These are phyloP conservation scores for Penicillium goetzii DNA, from an alignment of 495 filamentous ascomycete species.

Conservation along the genomic window DNA sequence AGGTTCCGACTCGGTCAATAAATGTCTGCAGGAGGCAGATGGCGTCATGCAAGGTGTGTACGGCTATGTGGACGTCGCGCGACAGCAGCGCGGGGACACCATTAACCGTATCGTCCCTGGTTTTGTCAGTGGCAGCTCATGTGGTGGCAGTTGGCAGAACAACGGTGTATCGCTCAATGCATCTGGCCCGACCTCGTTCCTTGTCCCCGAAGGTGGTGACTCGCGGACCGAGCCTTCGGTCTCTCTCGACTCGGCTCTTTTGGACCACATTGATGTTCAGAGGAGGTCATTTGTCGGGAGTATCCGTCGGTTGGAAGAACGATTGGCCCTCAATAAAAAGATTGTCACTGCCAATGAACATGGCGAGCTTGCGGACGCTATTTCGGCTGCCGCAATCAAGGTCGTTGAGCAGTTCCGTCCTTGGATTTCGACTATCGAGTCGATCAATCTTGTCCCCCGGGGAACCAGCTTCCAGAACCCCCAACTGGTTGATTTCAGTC, in stretches of 20 bases:
- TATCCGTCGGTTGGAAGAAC: slow-evolving; percentile 84
- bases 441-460: slow-evolving; percentile 77
- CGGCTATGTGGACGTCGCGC: slow-evolving; percentile 92
- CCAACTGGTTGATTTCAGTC: slow-evolving; percentile 82
- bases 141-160: slow-evolving; percentile 91
- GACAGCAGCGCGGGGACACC: slow-evolving; percentile 85
- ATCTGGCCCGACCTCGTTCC: slow-evolving; percentile 73
- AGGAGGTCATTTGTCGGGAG: slow-evolving; percentile 77
- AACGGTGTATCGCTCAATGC: slow-evolving; percentile 75
- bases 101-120: slow-evolving; percentile 90
- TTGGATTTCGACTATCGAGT: slow-evolving; percentile 85
- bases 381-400: slow-evolving; percentile 73
- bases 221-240: slow-evolving; percentile 71
- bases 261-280: slow-evolving; percentile 84
- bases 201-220: slow-evolving; percentile 78
- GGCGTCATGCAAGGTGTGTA: slow-evolving; percentile 92
- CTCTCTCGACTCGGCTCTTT: slow-evolving; percentile 70
- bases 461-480: slow-evolving; percentile 79
- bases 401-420: slow-evolving; percentile 85
- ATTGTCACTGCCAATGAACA: slow-evolving; percentile 73
- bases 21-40: slow-evolving; percentile 94
- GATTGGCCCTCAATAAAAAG: slow-evolving; percentile 74
- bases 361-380: slow-evolving; percentile 69
- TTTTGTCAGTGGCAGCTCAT: slow-evolving; percentile 80
- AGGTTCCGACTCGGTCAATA: slow-evolving; percentile 79